Evolutionary conservation across 805 yeast genomes (phyloP), one percentile per base, ranked within the genome.

Genomic region (Metschnikowia gelsemii): DNA sequence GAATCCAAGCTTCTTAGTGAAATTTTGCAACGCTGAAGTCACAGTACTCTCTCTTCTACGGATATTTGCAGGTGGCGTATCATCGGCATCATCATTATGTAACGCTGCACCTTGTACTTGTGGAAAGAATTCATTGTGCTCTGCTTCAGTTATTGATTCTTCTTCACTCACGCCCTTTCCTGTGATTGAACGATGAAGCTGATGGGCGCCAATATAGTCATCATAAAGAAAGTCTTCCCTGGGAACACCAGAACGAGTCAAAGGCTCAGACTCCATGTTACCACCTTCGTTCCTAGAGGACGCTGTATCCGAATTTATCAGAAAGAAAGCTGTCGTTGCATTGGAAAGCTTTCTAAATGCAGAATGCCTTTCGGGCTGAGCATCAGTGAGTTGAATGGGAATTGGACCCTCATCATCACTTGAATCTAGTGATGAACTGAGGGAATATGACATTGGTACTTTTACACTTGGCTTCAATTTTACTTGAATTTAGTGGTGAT

Each of bases 1-100:
- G 42, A 31, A 58, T 35, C 64, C 49, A 40, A 56, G 32, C 41
- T 62, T 47, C 31, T 41, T 39, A 25, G 55, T 47, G 33, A 54
- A 33, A 7, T 35, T 38, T 41, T 59, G 61, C 20, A 60, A 45
- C 6, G 55, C 49, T 4, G 57, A 36, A 1, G 35, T 57, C 11
- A 58, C 51, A 8, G 64, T 58, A 24, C 57, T 51, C 14, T 39
- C 44, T 18, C 61, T 43, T 4, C 52, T 35, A 25, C 34, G 35
- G 3, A 43, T 17, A 7, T 24, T 31, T 18, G 17, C 29, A 5
- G 23, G 27, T 2, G 30, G 20, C 1, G 37, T n/a, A n/a, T 31
- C 32, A 3, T 25, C 34, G 2, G 37, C 16, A n/a, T 31, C 32
- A 3, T 25, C 34, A 8, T 28, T 22, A 2, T 11, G 12, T 9